Base-by-base conservation (phyloP, 202 grass and related monocot genomes). In the Panicum virgatum region DNA sequence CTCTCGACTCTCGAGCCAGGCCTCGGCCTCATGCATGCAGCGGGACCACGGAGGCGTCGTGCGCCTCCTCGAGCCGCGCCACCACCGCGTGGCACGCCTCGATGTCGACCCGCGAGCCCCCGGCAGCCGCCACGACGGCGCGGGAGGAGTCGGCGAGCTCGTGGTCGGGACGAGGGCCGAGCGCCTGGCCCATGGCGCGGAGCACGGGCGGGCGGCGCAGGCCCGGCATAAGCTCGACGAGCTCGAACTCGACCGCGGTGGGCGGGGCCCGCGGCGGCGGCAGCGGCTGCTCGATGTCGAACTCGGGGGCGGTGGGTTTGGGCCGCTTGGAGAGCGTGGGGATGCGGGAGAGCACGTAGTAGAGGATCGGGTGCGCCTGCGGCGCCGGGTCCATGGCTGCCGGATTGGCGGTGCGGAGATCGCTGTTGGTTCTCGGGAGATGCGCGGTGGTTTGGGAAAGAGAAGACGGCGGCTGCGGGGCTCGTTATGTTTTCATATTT, bases 281-380 rank as follows among this genome's bases (percentile, higher is more conserved):
- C n/a, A 60, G 62, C 66, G 92, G 91, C 83, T 92, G 85, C 89
- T 96, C 96, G 87, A 96, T 81, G 92, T 98, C 90, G 86, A 86
- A 78, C 13, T 86, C 83, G 62, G 81, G 1, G 39, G 37, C 12
- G 12, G 57, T 2, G 66, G 85, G 6, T 36, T 46, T 82, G 52
- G 69, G 26, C 29, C 2, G 32, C 84, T 79, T 88, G 85, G 92
- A 68, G 85, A 90, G 76, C 45, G 81, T 71, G 54, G 92, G 91
- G 23, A 99, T 69, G 82, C 89, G 92, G 18, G 87, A 88, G 51
- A 99, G 85, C 36, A 96, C 91, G 81, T 93, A 99, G 64, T 91
- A 94, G 75, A 99, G 92, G 77, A 99, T 92, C 6, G 96, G 93
- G 60, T 91, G 85, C 62, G 91, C 86, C 22, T 84, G 89, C 58